Percentiles rank a stretch among this genome's conserved stretches.
These are phyloP conservation scores for Nitzschia inconspicua DNA, from an alignment of 108 stramenopile genomes.

Conservation along the genomic window DNA sequence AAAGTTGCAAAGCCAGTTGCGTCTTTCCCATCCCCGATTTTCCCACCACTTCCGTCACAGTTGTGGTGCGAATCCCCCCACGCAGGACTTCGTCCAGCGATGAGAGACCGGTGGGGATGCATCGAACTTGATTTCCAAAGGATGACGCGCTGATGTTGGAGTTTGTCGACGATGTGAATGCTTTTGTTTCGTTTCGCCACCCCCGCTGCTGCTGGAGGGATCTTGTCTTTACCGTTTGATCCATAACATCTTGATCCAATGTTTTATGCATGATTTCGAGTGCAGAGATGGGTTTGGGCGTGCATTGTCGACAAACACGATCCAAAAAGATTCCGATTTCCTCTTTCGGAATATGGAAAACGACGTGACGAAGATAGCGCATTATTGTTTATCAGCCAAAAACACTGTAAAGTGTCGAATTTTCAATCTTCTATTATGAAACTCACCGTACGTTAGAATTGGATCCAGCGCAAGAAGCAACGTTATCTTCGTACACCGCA, in stretches of 20 bases:
- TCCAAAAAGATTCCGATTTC: conserved; percentile 45
- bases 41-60: conserved; percentile 74
- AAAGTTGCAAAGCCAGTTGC: conserved; percentile 71
- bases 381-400: too few relatives aligned
- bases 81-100: conserved; percentile 43
- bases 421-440: background rate
- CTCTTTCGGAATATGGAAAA: conserved; percentile 7
- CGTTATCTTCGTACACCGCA: conserved; percentile 35
- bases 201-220: conserved; percentile 1
- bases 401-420: background rate
- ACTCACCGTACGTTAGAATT: conserved; percentile 58
- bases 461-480: conserved; percentile 67
- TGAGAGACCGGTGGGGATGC: conserved; percentile 54
- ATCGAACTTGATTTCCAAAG: conserved; percentile 16
- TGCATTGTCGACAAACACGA: conserved; percentile 41
- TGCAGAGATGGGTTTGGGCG: conserved; percentile 31
- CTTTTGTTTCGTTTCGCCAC: background rate
- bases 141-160: background rate
- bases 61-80: conserved; percentile 65
- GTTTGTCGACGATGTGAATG: background rate
- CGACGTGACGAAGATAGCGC: too few relatives aligned
- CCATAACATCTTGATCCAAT: background rate
- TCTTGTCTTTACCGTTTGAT: background rate
- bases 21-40: conserved; percentile 78
- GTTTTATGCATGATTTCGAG: conserved; percentile 27